Conservation (phyloP, 208 protist genomes). For the Tritrichomonas musculus region DNA sequence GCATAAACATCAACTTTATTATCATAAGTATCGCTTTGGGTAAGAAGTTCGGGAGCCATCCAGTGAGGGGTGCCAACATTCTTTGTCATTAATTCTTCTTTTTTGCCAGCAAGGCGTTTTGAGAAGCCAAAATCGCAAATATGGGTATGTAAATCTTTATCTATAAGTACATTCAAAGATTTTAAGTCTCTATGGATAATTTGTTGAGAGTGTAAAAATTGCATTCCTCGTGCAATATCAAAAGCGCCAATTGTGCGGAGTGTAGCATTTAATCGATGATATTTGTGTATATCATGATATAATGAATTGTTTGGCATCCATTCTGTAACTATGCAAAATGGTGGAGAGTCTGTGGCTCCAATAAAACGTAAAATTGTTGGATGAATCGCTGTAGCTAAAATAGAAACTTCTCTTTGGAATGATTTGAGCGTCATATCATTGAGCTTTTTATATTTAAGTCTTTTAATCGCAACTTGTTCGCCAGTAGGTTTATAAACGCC, state of each 20-base stretch:
- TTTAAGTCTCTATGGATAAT: slow-evolving; percentile 19
- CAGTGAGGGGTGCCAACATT: slow-evolving; percentile 17
- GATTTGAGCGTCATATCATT: not conserved
- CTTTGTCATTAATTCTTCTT: not conserved
- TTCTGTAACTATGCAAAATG: slow-evolving; percentile 29
- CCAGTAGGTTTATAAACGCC: not conserved
- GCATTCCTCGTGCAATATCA: not conserved
- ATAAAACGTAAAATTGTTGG: not conserved
- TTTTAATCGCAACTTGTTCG: not conserved
- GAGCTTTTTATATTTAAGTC: not conserved
- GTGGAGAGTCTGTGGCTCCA: not conserved
- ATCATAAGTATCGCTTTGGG: not conserved
- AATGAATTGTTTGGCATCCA: not conserved
- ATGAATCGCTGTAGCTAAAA: not conserved
- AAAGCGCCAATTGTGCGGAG: not conserved
- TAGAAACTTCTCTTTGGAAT: not conserved
- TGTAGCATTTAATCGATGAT: not conserved
- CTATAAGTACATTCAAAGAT: not conserved
- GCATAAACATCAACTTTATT: slow-evolving; percentile 35
- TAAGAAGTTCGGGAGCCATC: slow-evolving; percentile 16
- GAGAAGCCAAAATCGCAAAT: slow-evolving; percentile 6
- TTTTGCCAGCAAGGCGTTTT: not conserved
- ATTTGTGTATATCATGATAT: slow-evolving; percentile 7
- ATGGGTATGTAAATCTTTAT: not conserved
- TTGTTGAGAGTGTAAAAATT: not conserved